Percentiles rank a stretch among this genome's conserved stretches.
Conservation (phyloP, 257 asterid species). For the Coffea canephora region DNA sequence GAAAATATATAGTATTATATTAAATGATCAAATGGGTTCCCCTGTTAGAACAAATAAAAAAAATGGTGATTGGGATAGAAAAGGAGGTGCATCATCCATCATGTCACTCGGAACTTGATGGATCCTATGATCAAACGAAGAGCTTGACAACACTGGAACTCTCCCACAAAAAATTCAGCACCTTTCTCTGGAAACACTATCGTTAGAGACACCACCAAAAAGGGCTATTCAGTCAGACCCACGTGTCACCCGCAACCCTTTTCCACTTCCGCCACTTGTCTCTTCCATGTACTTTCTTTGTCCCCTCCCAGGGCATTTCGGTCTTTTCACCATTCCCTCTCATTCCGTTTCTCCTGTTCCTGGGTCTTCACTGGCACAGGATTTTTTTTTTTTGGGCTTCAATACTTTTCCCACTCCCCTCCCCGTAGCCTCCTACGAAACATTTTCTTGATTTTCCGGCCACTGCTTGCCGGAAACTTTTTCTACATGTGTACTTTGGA, state of each 20-base stretch:
- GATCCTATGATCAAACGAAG: neutral
- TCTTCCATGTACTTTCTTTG: constrained; percentile 29
- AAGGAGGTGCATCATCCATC: neutral
- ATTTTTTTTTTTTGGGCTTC: constrained; percentile 1
- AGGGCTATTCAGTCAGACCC: constrained; percentile 50
- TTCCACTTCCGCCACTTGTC: constrained; percentile 62
- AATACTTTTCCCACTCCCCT: constrained; percentile 10
- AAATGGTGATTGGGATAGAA: neutral
- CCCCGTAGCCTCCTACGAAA: neutral
- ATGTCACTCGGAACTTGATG: neutral
- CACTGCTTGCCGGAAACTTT: constrained; percentile 16
- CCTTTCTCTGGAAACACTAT: constrained; percentile 27
- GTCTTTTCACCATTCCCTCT: constrained; percentile 29
- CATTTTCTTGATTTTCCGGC: constrained; percentile 29
- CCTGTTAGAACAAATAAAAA: too few relatives aligned
- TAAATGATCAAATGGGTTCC: too few relatives aligned
- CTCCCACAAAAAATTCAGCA: constrained; percentile 4
- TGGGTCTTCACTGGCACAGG: neutral
- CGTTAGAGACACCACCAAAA: constrained; percentile 41
- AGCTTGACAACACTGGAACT: neutral
- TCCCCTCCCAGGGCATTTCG: constrained; percentile 27
- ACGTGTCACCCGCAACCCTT: constrained; percentile 56
- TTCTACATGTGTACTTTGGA: constrained; percentile 3
- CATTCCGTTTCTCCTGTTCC: constrained; percentile 16
- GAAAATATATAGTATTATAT: too few relatives aligned